Evolutionary conservation across 192 early-diverging fungal species (phyloP).

Genomic region (Umbelopsis isabellina): DNA sequence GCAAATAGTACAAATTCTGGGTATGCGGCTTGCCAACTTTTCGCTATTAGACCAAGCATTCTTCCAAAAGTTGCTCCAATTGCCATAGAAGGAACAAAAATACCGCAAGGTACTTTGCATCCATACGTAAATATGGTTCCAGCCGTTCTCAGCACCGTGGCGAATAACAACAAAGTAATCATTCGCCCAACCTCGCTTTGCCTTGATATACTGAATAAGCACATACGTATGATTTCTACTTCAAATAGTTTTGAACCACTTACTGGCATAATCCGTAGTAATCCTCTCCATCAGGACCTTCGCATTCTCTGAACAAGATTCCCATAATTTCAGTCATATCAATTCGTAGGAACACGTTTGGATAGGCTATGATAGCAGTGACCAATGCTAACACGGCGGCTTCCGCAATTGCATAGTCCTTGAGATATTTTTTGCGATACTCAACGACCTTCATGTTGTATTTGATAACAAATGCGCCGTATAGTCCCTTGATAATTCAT

Average conservation of each 20-base stretch:
- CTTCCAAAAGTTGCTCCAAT: constrained; percentile 93
- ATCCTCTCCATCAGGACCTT: constrained; percentile 52
- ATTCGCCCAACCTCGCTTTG: constrained; percentile 39
- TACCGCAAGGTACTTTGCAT: constrained; percentile 70
- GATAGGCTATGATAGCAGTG: constrained; percentile 69
- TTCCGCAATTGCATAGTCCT: constrained; percentile 68
- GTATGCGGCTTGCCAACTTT: constrained; percentile 64
- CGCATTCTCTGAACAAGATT: constrained; percentile 76
- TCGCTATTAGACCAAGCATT: constrained; percentile 84
- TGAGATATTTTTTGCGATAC: constrained; percentile 71
- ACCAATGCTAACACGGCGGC: constrained; percentile 63
- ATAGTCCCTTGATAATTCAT: constrained; percentile 60
- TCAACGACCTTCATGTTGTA: constrained; percentile 71
- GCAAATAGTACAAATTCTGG: constrained; percentile 66
- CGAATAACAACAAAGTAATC: constrained; percentile 51
- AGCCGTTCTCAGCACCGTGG: constrained; percentile 56
- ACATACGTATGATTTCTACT: constrained; percentile 31
- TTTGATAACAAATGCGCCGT: constrained; percentile 77
- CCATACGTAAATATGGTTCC: constrained; percentile 69
- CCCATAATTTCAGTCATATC: constrained; percentile 86
- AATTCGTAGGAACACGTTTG: constrained; percentile 76
- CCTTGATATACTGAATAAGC: constrained; percentile 34
- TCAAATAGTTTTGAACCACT: constrained; percentile 2
- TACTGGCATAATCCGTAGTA: constrained; percentile 68
- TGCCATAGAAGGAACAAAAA: constrained; percentile 87